A percentile compares a stretch with the other conserved stretches of the same genome.
These are phyloP conservation scores for Pythium brachiatum DNA, from an alignment of 352 stramenopile species.

Conservation along the genomic window DNA sequence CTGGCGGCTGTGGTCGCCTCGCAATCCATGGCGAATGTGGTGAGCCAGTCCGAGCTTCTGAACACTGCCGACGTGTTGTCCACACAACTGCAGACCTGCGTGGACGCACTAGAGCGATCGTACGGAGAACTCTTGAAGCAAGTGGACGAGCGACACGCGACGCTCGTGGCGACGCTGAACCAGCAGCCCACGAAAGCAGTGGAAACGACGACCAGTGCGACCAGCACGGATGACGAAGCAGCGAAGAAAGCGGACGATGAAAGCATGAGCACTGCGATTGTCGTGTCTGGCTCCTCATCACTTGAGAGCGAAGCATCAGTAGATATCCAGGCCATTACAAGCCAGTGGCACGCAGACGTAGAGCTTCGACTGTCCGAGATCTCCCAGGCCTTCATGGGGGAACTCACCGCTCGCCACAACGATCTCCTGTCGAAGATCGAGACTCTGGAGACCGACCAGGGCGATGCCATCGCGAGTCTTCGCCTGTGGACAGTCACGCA, in stretches of 20 bases:
- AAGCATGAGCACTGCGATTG: neutral
- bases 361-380: constrained; percentile 3
- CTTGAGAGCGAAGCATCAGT: neutral
- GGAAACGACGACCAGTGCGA: neutral
- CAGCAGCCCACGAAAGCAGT: neutral
- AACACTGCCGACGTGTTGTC: neutral
- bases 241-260: neutral
- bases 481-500: constrained; percentile 44
- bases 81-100: constrained; percentile 19
- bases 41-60: neutral
- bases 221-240: neutral
- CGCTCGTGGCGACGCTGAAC: neutral
- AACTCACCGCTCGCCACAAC: constrained; percentile 17
- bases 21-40: neutral
- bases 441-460: constrained; percentile 18
- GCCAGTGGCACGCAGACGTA: neutral
- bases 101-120: constrained; percentile 32
- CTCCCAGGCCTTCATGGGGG: constrained; percentile 13
- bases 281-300: neutral
- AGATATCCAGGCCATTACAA: neutral
- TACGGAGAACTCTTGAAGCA: constrained; percentile 5
- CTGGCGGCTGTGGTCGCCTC: constrained; percentile 21
- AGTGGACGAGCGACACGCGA: neutral
- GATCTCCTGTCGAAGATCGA: constrained; percentile 19
- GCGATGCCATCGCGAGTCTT: constrained; percentile 24